Conservation (phyloP, 2,329 filamentous ascomycete genomes). For the Pseudonectria buxi region DNA sequence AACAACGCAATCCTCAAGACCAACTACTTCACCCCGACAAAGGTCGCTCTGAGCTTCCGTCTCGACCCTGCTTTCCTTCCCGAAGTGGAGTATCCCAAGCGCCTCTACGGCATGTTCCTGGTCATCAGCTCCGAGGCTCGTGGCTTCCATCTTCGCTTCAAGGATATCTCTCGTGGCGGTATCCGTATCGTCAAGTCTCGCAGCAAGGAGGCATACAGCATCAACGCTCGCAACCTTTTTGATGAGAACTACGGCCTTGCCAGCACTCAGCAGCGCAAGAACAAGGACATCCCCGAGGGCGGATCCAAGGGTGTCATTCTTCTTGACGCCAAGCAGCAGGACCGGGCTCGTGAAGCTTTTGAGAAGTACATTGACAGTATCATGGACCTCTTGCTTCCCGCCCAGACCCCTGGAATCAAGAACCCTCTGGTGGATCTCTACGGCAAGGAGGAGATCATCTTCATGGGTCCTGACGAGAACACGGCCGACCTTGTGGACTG, state of each 20-base stretch:
- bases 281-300: slow-evolving; percentile 98
- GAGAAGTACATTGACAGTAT: slow-evolving; percentile 99
- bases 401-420: slow-evolving; percentile 92
- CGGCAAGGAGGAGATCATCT: slow-evolving; percentile 91
- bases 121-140: slow-evolving; percentile 95
- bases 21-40: slow-evolving; percentile 95
- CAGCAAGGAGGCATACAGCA: slow-evolving; percentile 90
- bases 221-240: slow-evolving; percentile 93
- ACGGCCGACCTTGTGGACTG: slow-evolving; percentile 95
- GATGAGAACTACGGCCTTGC: slow-evolving; percentile 98
- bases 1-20: slow-evolving; percentile 92
- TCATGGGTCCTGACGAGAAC: slow-evolving; percentile 99
- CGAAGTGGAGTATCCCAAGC: slow-evolving; percentile 84
- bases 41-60: slow-evolving; percentile 95
- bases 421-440: slow-evolving; percentile 95
- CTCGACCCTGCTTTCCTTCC: slow-evolving; percentile 86
- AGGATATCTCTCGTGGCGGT: slow-evolving; percentile 91
- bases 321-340: slow-evolving; percentile 87
- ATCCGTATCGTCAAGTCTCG: slow-evolving; percentile 98
- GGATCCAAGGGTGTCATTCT: slow-evolving; percentile 97
- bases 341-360: slow-evolving; percentile 85
- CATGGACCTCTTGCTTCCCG: slow-evolving; percentile 84
- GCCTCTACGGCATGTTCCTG: slow-evolving; percentile 95
- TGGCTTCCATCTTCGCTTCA: slow-evolving; percentile 95
- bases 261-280: slow-evolving; percentile 98